Base-by-base conservation (phyloP, 2,329 filamentous ascomycete genomes). In the Cadophora malorum region DNA sequence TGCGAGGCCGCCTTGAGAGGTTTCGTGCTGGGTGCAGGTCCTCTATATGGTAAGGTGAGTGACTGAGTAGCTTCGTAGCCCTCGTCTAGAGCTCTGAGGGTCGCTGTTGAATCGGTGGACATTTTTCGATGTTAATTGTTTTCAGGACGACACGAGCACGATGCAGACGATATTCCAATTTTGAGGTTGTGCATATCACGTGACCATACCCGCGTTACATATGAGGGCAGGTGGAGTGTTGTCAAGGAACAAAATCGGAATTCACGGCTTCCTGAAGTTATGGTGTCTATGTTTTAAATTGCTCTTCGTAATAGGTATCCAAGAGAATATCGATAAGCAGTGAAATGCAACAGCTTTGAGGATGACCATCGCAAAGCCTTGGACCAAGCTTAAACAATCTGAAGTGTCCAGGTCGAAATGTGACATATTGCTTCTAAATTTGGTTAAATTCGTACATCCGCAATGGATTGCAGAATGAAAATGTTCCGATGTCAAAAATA, bases 71-170 rank as follows among this genome's bases (percentile, higher is more conserved):
- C 23, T 10, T 63, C 61, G 33, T n/a, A 41, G 21, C 47, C n/a
- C 19, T 63, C 61, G 6, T 55, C 49, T 4, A 62, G 38, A 47
- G 61, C 61, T n/a, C 21, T 25, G 14, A 63, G 19, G 16, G 61
- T 63, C 16, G 61, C 61, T 19, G 61, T 63, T 23, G 61, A 63
- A n/a, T 53, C 49, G 10, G 59, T 49, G 35, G 61, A 63, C 61
- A 63, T 63, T 38, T 7, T 10, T 14, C 28, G 49, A 19, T 53
- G 33, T 38, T 38, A 28, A 19, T 21, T 19, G 25, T 50, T 50
- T 16, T 3, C 16, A 50, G 1, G 59, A 19, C 19, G 35, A 47
- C 14, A 1, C 41, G 38, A 47, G 28, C 6, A 45, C 4, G n/a
- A 49, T 47, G 23, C 1, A 31, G 5, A 19, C n/a, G n/a, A 49